A percentile compares a stretch with the other conserved stretches of the same genome.
These are phyloP conservation scores for Hygrophorus pudorinus DNA, from an alignment of 768 basidiomycete genomes.

Conservation along the genomic window DNA sequence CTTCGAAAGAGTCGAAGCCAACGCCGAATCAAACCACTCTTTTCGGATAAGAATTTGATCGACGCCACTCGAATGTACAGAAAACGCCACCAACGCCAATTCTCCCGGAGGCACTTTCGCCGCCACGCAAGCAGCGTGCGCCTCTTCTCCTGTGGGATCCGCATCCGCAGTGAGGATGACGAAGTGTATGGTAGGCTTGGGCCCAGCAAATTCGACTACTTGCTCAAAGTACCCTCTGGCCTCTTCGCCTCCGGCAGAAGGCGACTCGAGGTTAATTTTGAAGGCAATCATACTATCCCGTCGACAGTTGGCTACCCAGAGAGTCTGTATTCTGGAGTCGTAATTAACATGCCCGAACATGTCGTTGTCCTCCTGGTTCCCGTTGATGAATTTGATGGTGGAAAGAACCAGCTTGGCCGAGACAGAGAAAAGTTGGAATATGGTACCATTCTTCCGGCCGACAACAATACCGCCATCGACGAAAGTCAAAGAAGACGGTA, in stretches of 20 bases:
- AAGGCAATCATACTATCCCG: conserved; percentile 79
- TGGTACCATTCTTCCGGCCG: conserved; percentile 75
- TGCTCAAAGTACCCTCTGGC: conserved; percentile 68
- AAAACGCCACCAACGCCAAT: conserved; percentile 76
- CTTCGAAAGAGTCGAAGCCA: conserved; percentile 45
- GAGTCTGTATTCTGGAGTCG: conserved; percentile 73
- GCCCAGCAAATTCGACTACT: conserved; percentile 72
- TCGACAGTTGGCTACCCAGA: conserved; percentile 83
- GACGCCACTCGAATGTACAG: conserved; percentile 83
- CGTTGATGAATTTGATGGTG: conserved; percentile 70
- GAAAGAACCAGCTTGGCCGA: conserved; percentile 66
- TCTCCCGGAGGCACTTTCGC: conserved; percentile 71
- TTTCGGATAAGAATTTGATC: conserved; percentile 81
- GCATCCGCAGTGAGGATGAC: conserved; percentile 80
- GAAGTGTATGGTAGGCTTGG: conserved; percentile 82
- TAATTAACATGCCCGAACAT: conserved; percentile 88
- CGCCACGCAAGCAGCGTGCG: conserved; percentile 74
- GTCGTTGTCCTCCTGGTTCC: conserved; percentile 58
- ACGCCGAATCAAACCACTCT: conserved; percentile 75
- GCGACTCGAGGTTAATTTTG: conserved; percentile 57
- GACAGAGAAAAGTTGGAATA: conserved; percentile 75
- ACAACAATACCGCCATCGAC: conserved; percentile 81
- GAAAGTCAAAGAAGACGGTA: conserved; percentile 76
- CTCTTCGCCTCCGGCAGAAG: conserved; percentile 47
- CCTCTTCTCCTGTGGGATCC: conserved; percentile 75